Evolutionary conservation across 2,329 filamentous ascomycete species (phyloP), one percentile per base, ranked within the genome.

Genomic region (Incumbomyces lentus): DNA sequence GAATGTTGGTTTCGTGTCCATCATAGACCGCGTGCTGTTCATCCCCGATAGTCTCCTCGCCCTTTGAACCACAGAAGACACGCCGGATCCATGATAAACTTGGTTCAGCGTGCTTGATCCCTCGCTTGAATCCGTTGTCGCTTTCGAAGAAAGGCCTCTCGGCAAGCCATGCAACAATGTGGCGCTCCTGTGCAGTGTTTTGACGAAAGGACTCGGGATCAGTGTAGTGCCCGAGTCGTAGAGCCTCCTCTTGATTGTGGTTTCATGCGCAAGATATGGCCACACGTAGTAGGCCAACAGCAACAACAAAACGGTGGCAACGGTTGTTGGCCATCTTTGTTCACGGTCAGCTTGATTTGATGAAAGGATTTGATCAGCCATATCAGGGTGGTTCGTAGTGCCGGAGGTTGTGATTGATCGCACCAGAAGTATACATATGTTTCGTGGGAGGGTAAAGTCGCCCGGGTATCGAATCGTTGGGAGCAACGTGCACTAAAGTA

Each of bases 31-130:
- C 18, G 32, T 40, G 3, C 57, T 63, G 70, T 74, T 41, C 72
- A 84, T 66, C 34, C 65, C 70, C 1, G 75, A 75, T 39, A 82
- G 61, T 11, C 71, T 73, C 33, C 68, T 70, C 2, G 80, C 62
- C 16, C 75, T 72, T 46, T 74, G 73, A 47, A 75, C 73, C 30
- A 79, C 73, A 72, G 78, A 55, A 76, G 71, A 33, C 79, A 73
- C 12, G 79, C 75, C 6, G 73, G 73, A 40, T 68, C 71, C 55
- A 79, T 75, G 75, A 30, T 86, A 62, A 29, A 86, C 71, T 50
- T 77, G 74, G 55, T 74, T 71, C 66, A 87, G 73, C 8, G 74
- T 72, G 54, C 81, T 74, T 59, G 77, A 80, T 63, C 87, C 88
- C 19, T 74, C 72, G 37, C 62, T 55, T 22, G 63, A 59, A n/a